Percentiles rank a stretch among this genome's conserved stretches.
Conservation (phyloP, 768 basidiomycete species). For the Pulveroboletus frians region DNA sequence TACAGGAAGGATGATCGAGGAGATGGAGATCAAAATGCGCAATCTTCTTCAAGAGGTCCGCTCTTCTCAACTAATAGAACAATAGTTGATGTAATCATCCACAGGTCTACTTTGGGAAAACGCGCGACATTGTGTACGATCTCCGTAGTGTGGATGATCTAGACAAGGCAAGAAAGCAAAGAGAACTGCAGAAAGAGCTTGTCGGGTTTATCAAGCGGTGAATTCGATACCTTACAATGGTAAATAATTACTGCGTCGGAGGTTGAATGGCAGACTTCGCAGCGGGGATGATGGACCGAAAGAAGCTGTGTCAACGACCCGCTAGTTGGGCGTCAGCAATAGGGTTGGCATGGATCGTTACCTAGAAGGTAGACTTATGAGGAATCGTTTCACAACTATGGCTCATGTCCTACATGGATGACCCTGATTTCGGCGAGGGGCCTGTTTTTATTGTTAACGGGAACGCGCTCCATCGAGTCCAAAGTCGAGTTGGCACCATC, state of each 20-base stretch:
- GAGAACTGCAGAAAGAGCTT: conserved; percentile 87
- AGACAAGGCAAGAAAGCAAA: conserved; percentile 73
- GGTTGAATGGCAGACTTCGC: conserved; percentile 1
- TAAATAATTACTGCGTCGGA: conserved; percentile 10
- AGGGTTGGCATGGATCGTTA: conserved; percentile 92
- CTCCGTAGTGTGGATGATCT: conserved; percentile 84
- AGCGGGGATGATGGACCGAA: background rate
- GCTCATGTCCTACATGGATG: conserved; percentile 52
- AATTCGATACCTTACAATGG: conserved; percentile 15
- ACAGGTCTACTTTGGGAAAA: conserved; percentile 94
- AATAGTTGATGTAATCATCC: conserved; percentile 8
- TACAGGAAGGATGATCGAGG: conserved; percentile 94
- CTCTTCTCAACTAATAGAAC: background rate
- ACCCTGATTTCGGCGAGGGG: conserved; percentile 84
- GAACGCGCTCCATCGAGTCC: conserved; percentile 89
- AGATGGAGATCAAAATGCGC: conserved; percentile 99
- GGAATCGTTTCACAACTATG: background rate
- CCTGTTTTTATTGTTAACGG: conserved; percentile 86
- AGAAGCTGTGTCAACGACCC: conserved; percentile 18
- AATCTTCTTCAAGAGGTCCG: conserved; percentile 84
- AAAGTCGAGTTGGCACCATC: conserved; percentile 93
- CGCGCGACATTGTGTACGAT: conserved; percentile 90
- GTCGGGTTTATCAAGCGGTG: conserved; percentile 78
- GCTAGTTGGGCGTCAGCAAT: conserved; percentile 67
- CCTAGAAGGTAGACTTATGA: conserved; percentile 35